Evolutionary conservation across 805 yeast species (phyloP), one percentile per base, ranked within the genome.

Genomic region (Wickerhamiella musiphila): DNA sequence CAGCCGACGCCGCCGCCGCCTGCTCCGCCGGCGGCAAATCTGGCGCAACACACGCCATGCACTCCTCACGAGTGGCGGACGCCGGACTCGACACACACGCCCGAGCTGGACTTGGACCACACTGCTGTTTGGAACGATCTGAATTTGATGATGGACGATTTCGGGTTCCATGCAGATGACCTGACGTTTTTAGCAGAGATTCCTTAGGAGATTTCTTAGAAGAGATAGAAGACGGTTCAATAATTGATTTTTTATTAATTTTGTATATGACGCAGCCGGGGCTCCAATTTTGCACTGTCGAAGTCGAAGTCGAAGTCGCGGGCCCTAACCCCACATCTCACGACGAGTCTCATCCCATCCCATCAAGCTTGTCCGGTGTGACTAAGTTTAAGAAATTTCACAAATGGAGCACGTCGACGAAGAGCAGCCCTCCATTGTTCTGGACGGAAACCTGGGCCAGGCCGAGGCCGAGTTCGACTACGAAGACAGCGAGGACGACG

Each of bases 71-170:
- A 17, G 11, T 12, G 11, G 16, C 5, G 16, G 15, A 7, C 30
- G 5, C 25, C 33, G 7, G 34, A 23, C 22, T 26, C 26, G 15
- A 3, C 35, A 21, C 21, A 20, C 7, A 32, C 36, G 26, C 38
- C 28, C 16, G 26, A 24, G 15, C 29, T 43, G 21, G 47, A 45
- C 24, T 53, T 65, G 49, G 71, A 67, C 43, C 62, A 66, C 16
- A 77, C 68, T 31, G 43, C 67, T 37, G 55, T 70, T 12, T 73
- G 75, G 81, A 76, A 74, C 48, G 90, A 81, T 47, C 82, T 81
- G 18, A 92, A 78, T 41, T 64, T 78, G 31, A 76, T 81, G 37
- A 78, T 81, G 93, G 78, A 76, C 47, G 92, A 79, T 46, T 79
- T 79, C 53, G 94, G 93, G 5, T 81, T 81, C 58, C 79, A 78